Percentiles rank a stretch among this genome's conserved stretches.
phyloP scores from a whole-genome alignment of 352 stramenopile species.

The Globisporangium carolinianum region DNA sequence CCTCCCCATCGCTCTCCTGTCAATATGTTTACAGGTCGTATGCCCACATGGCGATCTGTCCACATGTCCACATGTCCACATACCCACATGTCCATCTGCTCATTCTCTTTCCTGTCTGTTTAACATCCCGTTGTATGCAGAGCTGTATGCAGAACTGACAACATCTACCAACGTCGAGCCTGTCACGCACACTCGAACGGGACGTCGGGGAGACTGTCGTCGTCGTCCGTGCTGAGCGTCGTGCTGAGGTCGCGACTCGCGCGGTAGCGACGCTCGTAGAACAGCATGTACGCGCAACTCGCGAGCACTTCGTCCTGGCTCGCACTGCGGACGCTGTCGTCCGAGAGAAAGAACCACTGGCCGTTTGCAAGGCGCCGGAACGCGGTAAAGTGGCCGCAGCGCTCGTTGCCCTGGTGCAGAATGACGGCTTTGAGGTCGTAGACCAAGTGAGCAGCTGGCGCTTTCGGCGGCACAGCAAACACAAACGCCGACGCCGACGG shows the following conservation, averaged over 20 bases:
- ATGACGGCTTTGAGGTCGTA: slow-evolving; percentile 80
- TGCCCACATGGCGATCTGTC: too few species aligned
- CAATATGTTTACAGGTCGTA: too few species aligned
- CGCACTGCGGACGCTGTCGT: slow-evolving; percentile 64
- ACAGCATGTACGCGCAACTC: slow-evolving; percentile 87
- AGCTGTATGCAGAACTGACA: too few species aligned
- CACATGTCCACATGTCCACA: background rate
- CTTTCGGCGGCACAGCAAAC: slow-evolving; percentile 5
- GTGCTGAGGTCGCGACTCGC: slow-evolving; percentile 20
- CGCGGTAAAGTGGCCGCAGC: slow-evolving; percentile 80
- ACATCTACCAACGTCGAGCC: too few species aligned
- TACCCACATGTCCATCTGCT: background rate
- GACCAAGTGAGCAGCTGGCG: slow-evolving; percentile 28
- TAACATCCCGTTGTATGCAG: background rate
- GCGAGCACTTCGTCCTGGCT: slow-evolving; percentile 51
- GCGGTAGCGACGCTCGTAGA: slow-evolving; percentile 78
- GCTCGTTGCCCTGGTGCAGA: slow-evolving; percentile 83
- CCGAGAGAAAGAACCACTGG: slow-evolving; percentile 86
- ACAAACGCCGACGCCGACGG: slow-evolving; percentile 8
- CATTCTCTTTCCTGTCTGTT: background rate
- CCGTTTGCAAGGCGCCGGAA: slow-evolving; percentile 51
- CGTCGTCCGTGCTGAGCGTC: slow-evolving; percentile 15
- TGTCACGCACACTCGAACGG: slow-evolving; percentile 21
- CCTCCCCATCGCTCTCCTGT: background rate
- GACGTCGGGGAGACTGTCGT: slow-evolving; percentile 45